These are phyloP conservation scores for Saturnispora ahearnii DNA, from an alignment of 805 yeast genomes.

Conservation along the genomic window DNA sequence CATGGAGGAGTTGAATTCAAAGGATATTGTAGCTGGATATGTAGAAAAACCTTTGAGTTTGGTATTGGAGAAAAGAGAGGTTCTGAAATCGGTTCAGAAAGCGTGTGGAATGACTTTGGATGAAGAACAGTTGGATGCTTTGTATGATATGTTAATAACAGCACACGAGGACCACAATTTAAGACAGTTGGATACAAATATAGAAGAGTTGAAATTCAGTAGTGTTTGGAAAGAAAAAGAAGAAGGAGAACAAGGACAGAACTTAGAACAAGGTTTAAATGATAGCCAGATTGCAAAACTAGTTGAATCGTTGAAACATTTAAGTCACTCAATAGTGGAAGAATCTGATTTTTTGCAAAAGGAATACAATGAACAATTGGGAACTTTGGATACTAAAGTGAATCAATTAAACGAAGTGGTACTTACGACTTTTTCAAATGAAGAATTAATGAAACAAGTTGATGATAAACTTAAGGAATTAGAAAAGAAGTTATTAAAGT, in stretches of 20 bases:
- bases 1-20: slow-evolving; percentile 14
- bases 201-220: slow-evolving; percentile 4
- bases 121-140: slow-evolving; percentile 5
- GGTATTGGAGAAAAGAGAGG: slow-evolving; percentile 16
- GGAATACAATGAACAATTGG: slow-evolving; percentile 14
- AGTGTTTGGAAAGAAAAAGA: background rate
- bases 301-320: slow-evolving; percentile 18
- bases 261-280: slow-evolving; percentile 5
- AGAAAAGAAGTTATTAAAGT: background rate
- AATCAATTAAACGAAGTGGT: background rate
- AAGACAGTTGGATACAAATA: slow-evolving; percentile 1
- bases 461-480: background rate
- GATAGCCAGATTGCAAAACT: slow-evolving; percentile 16
- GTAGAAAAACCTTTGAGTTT: slow-evolving; percentile 19
- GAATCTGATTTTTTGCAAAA: slow-evolving; percentile 5
- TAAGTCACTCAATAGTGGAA: slow-evolving; percentile 23
- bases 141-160: slow-evolving; percentile 14
- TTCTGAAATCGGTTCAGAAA: slow-evolving; percentile 14
- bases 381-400: slow-evolving; percentile 14
- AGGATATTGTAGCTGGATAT: slow-evolving; percentile 19
- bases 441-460: background rate
- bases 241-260: background rate
- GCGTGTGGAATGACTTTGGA: slow-evolving; percentile 1
- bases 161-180: slow-evolving; percentile 1
- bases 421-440: background rate